These are phyloP conservation scores for Karstenula rhodostoma DNA, from an alignment of 2,329 filamentous ascomycete genomes.

Conservation along the genomic window DNA sequence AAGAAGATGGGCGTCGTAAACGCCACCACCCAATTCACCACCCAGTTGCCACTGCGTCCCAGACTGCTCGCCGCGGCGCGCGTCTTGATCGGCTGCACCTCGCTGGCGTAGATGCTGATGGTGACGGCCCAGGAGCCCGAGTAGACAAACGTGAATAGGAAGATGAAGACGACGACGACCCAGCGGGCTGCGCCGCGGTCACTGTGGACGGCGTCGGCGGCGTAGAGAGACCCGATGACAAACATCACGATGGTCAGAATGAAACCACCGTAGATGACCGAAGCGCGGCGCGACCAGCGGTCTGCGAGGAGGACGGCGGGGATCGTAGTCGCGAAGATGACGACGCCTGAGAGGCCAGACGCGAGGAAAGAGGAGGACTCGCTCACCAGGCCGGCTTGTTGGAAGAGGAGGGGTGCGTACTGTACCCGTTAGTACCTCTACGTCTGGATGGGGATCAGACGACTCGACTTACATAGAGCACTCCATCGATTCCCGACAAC, in stretches of 20 bases:
- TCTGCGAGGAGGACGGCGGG: constrained; percentile 64
- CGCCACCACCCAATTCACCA: constrained; percentile 43
- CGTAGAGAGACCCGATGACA: constrained; percentile 63
- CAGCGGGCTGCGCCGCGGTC: constrained; percentile 54
- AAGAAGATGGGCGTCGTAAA: constrained; percentile 61
- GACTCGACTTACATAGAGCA: constrained; percentile 61
- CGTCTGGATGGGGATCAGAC: no score
- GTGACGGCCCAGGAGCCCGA: constrained; percentile 62
- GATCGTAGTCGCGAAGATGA: constrained; percentile 66
- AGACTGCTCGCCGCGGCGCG: constrained; percentile 57
- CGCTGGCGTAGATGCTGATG: constrained; percentile 64
- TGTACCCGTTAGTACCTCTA: constrained; percentile 30
- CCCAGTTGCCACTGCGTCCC: constrained; percentile 53
- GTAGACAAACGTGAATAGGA: constrained; percentile 59
- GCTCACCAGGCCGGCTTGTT: constrained; percentile 63
- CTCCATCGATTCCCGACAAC: constrained; percentile 68
- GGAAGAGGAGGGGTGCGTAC: constrained; percentile 69
- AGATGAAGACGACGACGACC: constrained; percentile 62
- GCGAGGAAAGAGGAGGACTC: constrained; percentile 64
- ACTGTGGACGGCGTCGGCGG: constrained; percentile 52
- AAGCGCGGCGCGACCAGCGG: constrained; percentile 63
- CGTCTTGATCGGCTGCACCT: constrained; percentile 65
- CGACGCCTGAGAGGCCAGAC: constrained; percentile 65
- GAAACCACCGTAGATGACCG: constrained; percentile 62
- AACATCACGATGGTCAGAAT: constrained; percentile 60